Evolutionary conservation across 345 rosid genomes (phyloP).

Genomic region (Dipteronia dyeriana): DNA sequence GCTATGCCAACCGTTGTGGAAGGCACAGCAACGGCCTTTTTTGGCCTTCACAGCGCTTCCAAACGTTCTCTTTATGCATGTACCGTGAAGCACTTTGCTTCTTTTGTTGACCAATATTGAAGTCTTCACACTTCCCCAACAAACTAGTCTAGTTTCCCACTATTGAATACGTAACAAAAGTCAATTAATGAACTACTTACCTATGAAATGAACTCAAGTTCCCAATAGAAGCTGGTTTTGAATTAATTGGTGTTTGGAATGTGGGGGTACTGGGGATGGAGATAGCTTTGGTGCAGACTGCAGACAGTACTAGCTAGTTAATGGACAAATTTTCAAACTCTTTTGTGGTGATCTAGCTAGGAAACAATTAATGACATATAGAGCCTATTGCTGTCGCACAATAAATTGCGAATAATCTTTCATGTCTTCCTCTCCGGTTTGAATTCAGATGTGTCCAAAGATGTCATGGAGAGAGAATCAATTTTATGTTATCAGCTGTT

Average conservation of each 20-base stretch:
- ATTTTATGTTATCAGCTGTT: not conserved
- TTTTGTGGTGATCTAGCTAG: not conserved
- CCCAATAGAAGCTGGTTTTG: not conserved
- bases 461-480: not conserved
- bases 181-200: not conserved
- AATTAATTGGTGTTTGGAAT: not conserved
- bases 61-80: no score
- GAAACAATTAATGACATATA: not conserved
- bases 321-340: slow-evolving; percentile 14
- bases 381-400: not conserved
- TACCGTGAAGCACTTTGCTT: no score
- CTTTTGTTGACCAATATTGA: no score
- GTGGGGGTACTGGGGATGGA: not conserved
- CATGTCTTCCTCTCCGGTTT: not conserved
- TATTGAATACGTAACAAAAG: not conserved
- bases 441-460: slow-evolving; percentile 15
- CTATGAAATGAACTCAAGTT: not conserved
- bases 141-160: not conserved
- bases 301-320: no score
- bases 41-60: no score
- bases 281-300: not conserved
- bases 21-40: no score
- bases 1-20: no score
- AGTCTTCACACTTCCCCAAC: no score
- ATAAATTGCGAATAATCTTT: not conserved